These are phyloP conservation scores for Metschnikowia hibisci DNA, from an alignment of 805 yeast genomes.

Conservation along the genomic window DNA sequence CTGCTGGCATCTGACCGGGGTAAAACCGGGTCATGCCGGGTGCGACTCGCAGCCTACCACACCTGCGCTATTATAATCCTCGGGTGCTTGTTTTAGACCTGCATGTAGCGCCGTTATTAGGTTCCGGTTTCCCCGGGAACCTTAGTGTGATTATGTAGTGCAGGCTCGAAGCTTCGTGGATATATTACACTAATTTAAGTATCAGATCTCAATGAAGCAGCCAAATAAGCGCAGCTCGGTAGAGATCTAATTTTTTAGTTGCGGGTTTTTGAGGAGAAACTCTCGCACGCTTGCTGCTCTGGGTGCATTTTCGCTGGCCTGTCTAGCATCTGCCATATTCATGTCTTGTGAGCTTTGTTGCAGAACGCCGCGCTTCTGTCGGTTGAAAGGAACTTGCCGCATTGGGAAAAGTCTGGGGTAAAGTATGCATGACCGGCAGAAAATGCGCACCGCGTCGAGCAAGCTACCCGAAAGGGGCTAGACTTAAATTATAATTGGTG, in stretches of 20 bases:
- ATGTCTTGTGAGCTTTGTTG: neutral
- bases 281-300: neutral
- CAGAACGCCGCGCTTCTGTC: slow-evolving; percentile 4
- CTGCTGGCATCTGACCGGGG: slow-evolving; percentile 11
- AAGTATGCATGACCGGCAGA: slow-evolving; percentile 8
- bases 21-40: slow-evolving; percentile 12
- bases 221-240: too few species aligned
- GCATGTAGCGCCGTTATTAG: neutral
- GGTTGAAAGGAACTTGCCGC: slow-evolving; percentile 12
- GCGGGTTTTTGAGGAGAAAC: neutral
- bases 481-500: neutral
- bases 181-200: too few species aligned
- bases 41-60: slow-evolving; percentile 5
- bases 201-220: too few species aligned
- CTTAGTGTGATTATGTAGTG: neutral
- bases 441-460: slow-evolving; percentile 1
- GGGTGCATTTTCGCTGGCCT: neutral
- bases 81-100: neutral
- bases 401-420: slow-evolving; percentile 23
- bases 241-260: too few species aligned
- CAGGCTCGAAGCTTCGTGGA: too few species aligned
- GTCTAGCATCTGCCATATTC: neutral
- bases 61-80: slow-evolving; percentile 1
- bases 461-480: neutral
- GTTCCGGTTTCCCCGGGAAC: slow-evolving; percentile 5